Base-by-base conservation (phyloP, 2,329 filamentous ascomycete species). In the Epichloe uncinata region DNA sequence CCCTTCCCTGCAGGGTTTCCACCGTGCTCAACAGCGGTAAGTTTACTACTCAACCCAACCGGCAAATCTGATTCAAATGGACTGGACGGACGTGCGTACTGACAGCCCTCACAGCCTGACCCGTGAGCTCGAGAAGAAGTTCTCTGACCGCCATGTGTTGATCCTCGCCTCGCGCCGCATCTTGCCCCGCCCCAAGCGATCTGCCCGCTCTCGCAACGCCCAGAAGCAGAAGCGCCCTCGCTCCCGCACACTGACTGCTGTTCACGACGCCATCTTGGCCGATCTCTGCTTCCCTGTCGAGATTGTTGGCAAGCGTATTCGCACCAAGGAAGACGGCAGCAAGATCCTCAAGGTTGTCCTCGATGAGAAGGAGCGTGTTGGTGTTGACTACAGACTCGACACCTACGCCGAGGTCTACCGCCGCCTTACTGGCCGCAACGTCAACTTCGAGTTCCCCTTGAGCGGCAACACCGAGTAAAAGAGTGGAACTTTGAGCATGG, bases 71-170 rank as follows among this genome's bases (percentile, higher is more conserved):
- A 16, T 16, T 4, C 16, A 2, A 4, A 41, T 18, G 15, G 38
- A 12, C 16, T 18, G 15, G 38, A 12, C 16, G 7, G 38, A 12
- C 16, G 4, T 33, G 22, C 3, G n/a, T 18, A 35, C 38, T 45
- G 20, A 42, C 35, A 22, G 5, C 2, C n/a, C n/a, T n/a, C 3
- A 4, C 52, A 97, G 91, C 71, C 84, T 98, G 70, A 98, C 93
- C 75, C 93, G 93, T 77, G 93, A 98, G 82, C 90, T 98, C 70
- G 93, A 98, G 86, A 98, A 98, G 89, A 98, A 98, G 81, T 98
- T 98, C 88, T 97, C 93, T 60, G 93, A 98, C 82, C 93, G 93
- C 76, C 93, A 98, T 76, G 93, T 98, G 73, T 81, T 98, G 73
- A 89, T 98, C 83, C 85, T 98, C 66, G 93, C 93, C 65, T 94